These are phyloP conservation scores for Cryptococcus sp. DNA, from an alignment of 1,284 basidiomycete species.

Conservation along the genomic window DNA sequence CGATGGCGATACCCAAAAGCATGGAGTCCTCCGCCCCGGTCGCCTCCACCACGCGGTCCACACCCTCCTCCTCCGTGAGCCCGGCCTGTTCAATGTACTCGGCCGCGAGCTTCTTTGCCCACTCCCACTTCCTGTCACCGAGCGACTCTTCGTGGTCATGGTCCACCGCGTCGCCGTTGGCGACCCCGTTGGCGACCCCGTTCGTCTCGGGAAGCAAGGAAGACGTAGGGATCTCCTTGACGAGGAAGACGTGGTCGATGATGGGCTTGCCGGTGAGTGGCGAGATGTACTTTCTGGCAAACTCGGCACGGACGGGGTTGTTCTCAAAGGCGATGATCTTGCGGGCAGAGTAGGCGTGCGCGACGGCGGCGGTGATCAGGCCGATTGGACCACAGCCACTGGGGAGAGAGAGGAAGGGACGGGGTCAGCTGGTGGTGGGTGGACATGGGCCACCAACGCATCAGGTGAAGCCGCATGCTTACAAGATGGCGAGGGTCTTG, in stretches of 20 bases:
- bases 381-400: constrained; percentile 52
- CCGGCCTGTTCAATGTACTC: constrained; percentile 31
- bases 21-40: constrained; percentile 63
- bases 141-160: constrained; percentile 24
- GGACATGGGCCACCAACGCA: background rate
- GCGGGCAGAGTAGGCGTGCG: constrained; percentile 51
- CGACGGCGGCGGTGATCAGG: constrained; percentile 52
- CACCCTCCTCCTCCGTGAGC: constrained; percentile 48
- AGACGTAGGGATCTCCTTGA: constrained; percentile 21
- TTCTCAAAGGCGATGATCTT: constrained; percentile 59
- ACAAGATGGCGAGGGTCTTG: constrained; percentile 44
- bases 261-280: constrained; percentile 41
- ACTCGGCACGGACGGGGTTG: constrained; percentile 72
- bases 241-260: constrained; percentile 43
- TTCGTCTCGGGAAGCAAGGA: background rate
- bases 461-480: constrained; percentile 2
- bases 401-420: background rate
- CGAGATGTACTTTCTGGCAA: constrained; percentile 68
- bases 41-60: constrained; percentile 62
- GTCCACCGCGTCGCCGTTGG: constrained; percentile 25
- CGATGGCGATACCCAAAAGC: constrained; percentile 56
- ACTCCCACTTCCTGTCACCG: constrained; percentile 43
- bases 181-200: constrained; percentile 8
- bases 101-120: constrained; percentile 33
- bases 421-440: background rate